Evolutionary conservation across 2,329 filamentous ascomycete species (phyloP).

Genomic region (Camillea tinctor): DNA sequence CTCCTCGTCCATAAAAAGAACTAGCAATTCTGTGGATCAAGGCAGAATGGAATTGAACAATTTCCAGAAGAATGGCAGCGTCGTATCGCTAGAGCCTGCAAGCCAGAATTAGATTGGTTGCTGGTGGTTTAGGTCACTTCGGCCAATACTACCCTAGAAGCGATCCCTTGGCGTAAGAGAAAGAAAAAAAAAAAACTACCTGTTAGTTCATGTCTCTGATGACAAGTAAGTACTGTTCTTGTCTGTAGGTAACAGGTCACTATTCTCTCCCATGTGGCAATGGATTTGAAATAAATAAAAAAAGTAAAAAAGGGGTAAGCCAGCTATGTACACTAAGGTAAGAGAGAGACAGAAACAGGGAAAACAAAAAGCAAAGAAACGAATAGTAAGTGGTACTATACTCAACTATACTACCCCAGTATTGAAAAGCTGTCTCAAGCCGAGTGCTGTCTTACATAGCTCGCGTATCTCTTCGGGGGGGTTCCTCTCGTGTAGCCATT

Average conservation of each 20-base stretch:
- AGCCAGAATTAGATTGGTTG: conserved; percentile 21
- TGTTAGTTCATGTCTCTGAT: conserved; percentile 2
- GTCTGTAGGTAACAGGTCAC: too few species aligned
- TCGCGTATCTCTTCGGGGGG: conserved; percentile 5
- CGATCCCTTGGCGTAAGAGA: conserved; percentile 22
- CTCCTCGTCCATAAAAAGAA: background rate
- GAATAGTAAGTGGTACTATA: background rate
- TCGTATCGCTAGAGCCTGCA: conserved; percentile 16
- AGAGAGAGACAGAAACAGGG: too few species aligned
- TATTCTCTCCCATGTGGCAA: background rate
- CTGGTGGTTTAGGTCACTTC: conserved; percentile 9
- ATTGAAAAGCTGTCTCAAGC: background rate
- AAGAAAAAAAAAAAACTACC: conserved; percentile 15
- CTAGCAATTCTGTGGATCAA: conserved; percentile 1
- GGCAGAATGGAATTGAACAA: conserved; percentile 15
- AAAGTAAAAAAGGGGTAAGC: too few species aligned
- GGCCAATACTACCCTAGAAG: conserved; percentile 22
- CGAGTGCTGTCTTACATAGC: conserved; percentile 8
- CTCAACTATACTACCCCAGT: background rate
- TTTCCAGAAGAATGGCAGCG: conserved; percentile 22
- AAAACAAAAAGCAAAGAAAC: background rate
- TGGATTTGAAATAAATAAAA: background rate
- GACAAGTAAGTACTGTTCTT: background rate
- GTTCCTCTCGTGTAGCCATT: background rate
- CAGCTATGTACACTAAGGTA: too few species aligned